These are phyloP conservation scores for Pythium plurisporium DNA, from an alignment of 352 stramenopile species.

Conservation along the genomic window DNA sequence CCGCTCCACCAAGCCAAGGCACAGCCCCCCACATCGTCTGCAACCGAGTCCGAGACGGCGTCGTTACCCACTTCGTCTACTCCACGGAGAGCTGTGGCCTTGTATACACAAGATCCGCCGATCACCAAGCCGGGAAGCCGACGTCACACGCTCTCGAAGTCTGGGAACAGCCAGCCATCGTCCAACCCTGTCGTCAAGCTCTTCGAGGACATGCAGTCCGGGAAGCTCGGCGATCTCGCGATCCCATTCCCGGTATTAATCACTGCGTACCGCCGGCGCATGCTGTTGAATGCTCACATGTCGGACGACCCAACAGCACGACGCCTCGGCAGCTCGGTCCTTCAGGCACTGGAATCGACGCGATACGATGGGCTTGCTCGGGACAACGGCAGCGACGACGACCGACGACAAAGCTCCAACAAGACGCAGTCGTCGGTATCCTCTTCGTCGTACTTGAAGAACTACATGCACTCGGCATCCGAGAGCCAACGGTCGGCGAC, in stretches of 20 bases:
- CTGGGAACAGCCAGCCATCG: background rate
- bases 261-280: slow-evolving; percentile 68
- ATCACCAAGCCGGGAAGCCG: background rate
- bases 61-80: background rate
- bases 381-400: background rate
- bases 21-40: background rate
- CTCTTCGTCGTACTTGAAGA: slow-evolving; percentile 12
- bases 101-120: background rate
- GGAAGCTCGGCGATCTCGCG: slow-evolving; percentile 68
- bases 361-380: slow-evolving; percentile 18
- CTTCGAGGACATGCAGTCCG: slow-evolving; percentile 73
- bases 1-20: slow-evolving; percentile 49
- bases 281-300: slow-evolving; percentile 85
- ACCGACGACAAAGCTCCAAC: background rate
- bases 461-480: slow-evolving; percentile 13
- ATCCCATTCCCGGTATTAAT: slow-evolving; percentile 77
- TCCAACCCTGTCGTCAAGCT: slow-evolving; percentile 68
- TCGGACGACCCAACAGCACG: slow-evolving; percentile 48
- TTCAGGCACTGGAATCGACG: slow-evolving; percentile 66
- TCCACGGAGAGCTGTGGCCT: background rate
- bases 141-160: background rate
- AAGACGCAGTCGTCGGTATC: background rate
- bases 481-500: background rate
- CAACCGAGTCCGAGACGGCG: background rate
- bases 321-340: slow-evolving; percentile 34